Evolutionary conservation across 148 eudicot genomes (phyloP).

Genomic region (Rhododendron mucronatum): DNA sequence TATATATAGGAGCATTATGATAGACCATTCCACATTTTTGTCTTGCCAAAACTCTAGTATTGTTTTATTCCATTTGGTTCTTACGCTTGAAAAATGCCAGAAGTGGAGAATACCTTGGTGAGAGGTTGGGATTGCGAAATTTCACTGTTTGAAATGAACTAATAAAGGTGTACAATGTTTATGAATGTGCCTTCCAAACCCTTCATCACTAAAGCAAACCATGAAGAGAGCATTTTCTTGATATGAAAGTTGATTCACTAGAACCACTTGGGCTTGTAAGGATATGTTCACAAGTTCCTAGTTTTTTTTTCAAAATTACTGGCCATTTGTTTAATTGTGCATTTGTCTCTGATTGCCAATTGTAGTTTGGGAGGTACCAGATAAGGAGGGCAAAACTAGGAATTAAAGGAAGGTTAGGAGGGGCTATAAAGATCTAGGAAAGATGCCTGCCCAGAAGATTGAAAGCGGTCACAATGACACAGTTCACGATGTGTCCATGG

Average conservation of each 20-base stretch:
- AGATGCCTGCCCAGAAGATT: slow-evolving; percentile 83
- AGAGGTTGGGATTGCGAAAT: neutral
- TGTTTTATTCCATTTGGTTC: neutral
- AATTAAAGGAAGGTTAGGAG: neutral
- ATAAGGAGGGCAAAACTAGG: neutral
- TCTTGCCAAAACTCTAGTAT: neutral
- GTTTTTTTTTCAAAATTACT: neutral
- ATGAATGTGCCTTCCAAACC: neutral
- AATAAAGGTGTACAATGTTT: neutral
- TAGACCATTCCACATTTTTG: neutral
- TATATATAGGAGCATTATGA: neutral
- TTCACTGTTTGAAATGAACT: neutral
- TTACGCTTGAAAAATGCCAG: neutral
- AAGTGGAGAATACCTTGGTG: neutral
- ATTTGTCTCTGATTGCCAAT: neutral
- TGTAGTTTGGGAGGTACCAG: neutral
- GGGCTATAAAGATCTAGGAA: slow-evolving; percentile 16
- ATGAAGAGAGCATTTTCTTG: neutral
- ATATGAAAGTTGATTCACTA: neutral
- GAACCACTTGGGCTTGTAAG: neutral
- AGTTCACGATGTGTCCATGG: slow-evolving; percentile 91
- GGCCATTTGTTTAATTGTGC: neutral
- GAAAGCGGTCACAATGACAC: slow-evolving; percentile 80
- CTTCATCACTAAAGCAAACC: neutral
- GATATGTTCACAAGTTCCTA: neutral